These are phyloP conservation scores for Geranium rotundifolium DNA, from an alignment of 345 rosid species.

Conservation along the genomic window DNA sequence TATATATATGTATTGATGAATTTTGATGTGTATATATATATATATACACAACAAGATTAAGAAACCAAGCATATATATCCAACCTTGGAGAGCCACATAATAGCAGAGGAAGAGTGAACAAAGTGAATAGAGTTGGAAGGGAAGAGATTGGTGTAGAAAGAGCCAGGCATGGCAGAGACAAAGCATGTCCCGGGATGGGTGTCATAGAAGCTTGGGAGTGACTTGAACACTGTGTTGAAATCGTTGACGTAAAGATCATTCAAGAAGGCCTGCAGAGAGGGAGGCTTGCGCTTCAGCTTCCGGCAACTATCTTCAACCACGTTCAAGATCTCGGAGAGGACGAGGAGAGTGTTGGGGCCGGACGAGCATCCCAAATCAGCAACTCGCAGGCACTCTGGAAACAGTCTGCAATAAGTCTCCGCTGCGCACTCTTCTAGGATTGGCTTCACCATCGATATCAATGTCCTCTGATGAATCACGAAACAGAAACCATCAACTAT, in stretches of 20 bases:
- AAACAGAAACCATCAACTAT: too few species aligned
- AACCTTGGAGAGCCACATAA: constrained; percentile 7
- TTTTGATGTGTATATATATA: too few species aligned
- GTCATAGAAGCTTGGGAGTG: background rate
- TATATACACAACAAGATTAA: too few species aligned
- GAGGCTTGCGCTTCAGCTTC: background rate
- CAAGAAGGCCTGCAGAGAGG: background rate
- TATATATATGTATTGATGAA: background rate
- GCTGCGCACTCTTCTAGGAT: too few species aligned
- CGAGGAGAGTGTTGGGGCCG: constrained; percentile 40
- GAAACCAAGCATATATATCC: too few species aligned
- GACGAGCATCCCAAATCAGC: constrained; percentile 55
- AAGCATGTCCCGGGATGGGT: background rate
- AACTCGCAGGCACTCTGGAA: constrained; percentile 29
- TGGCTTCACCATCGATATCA: too few species aligned
- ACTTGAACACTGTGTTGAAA: constrained; percentile 4
- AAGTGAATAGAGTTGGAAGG: background rate
- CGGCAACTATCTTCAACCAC: constrained; percentile 16
- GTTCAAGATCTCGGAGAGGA: constrained; percentile 25
- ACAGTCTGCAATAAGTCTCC: constrained; percentile 22
- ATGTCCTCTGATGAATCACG: too few species aligned
- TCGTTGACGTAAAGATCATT: constrained; percentile 6
- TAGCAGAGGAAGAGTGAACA: background rate
- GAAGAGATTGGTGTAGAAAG: constrained; percentile 4
- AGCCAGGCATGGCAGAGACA: constrained; percentile 2